phyloP scores from a whole-genome alignment of 2,329 filamentous ascomycete species.

The Emergomyces orientalis region DNA sequence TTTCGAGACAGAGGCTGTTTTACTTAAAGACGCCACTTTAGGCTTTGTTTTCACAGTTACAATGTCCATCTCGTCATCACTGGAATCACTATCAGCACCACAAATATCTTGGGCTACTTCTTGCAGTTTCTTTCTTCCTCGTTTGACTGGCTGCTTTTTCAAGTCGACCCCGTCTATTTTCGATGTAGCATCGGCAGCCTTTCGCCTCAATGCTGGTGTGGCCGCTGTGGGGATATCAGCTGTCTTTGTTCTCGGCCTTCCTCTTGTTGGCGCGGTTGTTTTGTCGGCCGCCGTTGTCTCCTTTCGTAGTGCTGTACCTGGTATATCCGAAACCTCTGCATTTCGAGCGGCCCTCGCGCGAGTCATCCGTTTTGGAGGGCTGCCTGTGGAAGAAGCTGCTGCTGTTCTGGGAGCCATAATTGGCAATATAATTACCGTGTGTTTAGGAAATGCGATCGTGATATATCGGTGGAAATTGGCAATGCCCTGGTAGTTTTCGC shows the following conservation, averaged over 20 bases:
- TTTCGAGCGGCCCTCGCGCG: conserved; percentile 13
- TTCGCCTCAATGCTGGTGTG: not conserved
- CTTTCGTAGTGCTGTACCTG: not conserved
- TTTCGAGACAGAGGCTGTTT: not conserved
- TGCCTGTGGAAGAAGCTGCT: conserved; percentile 1
- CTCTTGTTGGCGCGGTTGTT: conserved; percentile 7
- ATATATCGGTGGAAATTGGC: not conserved
- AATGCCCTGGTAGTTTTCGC: not conserved
- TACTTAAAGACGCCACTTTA: not conserved
- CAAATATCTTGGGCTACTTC: not conserved
- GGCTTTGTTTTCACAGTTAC: conserved; percentile 9
- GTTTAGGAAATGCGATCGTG: not conserved
- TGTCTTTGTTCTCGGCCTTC: conserved; percentile 14
- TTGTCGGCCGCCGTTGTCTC: conserved; percentile 1
- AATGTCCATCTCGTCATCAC: conserved; percentile 18
- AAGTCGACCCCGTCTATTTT: not conserved
- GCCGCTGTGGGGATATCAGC: not conserved
- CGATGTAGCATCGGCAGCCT: not conserved
- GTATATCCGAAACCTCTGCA: not conserved
- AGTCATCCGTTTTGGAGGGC: conserved; percentile 16
- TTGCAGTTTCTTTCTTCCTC: conserved; percentile 7
- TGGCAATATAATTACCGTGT: not conserved
- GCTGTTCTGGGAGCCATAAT: conserved; percentile 14
- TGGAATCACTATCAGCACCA: conserved; percentile 8
- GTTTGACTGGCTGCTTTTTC: conserved; percentile 5